These are phyloP conservation scores for Fraxinus sp. DNA, from an alignment of 305 asterid species.

Conservation along the genomic window DNA sequence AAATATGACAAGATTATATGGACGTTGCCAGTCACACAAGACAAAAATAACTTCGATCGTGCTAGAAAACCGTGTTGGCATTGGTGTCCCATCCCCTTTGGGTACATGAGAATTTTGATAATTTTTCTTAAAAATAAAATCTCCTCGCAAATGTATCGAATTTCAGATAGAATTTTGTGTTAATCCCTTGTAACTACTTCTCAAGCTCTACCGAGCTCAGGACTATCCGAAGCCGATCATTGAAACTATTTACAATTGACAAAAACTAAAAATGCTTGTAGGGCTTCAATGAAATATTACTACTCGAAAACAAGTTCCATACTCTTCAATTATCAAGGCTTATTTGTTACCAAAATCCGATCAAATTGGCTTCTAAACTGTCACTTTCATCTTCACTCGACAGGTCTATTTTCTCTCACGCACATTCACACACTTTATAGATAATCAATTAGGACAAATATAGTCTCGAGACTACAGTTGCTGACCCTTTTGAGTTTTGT, in stretches of 20 bases:
- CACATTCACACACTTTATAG: slow-evolving; percentile 27
- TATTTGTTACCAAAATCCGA: background rate
- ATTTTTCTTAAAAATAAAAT: no score
- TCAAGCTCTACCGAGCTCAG: background rate
- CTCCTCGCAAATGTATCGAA: background rate
- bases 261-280: background rate
- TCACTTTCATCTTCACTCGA: slow-evolving; percentile 27
- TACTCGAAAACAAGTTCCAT: background rate
- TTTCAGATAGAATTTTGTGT: no score
- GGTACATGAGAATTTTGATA: background rate
- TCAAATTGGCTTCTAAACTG: background rate
- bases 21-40: no score
- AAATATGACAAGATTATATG: no score
- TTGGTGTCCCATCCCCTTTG: background rate
- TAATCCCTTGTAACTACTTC: background rate
- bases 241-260: background rate
- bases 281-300: background rate
- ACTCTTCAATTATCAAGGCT: background rate
- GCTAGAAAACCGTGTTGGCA: background rate
- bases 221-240: background rate
- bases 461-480: slow-evolving; percentile 33
- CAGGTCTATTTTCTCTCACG: slow-evolving; percentile 31
- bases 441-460: background rate
- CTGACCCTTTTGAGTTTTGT: background rate
- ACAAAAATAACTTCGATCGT: background rate